Base-by-base conservation (phyloP, 2,329 filamentous ascomycete species). In the Didymella segeticola region DNA sequence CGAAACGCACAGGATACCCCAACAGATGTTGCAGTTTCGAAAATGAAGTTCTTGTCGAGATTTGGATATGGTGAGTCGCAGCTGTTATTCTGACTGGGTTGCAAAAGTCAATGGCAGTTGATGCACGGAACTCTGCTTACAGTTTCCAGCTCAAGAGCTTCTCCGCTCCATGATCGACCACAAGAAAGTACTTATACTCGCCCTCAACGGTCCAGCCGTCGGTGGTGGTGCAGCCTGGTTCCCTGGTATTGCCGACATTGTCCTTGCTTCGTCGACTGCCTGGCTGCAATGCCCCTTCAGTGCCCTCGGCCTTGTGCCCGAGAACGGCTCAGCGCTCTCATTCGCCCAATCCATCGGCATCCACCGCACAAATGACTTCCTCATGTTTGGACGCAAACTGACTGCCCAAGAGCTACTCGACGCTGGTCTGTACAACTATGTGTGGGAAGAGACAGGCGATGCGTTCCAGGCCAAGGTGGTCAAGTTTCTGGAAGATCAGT, bases 151-250 rank as follows among this genome's bases (percentile, higher is more conserved):
- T 4, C 57, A 34, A 14, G 71, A 77, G 63, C 65, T 81, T 43
- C 70, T 80, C 45, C 76, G 77, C 43, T 74, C 72, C 22, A 76
- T 81, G 57, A 80, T 81, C 60, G 78, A 81, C 63, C 80, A 82
- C 67, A 71, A 67, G 7, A 82, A 82, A 67, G 79, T 82, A 14
- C 75, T 82, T 41, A 74, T 82, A 30, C 73, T 82, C 3, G 80
- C 79, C 0, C 69, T 82, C 22, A 82, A 82, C 64, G 80, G 80
- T 10, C 79, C 79, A 0, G 80, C 70, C 7, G 79, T 82, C 11
- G 80, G 80, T 15, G 80, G 77, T 17, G 80, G 80, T 10, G 80
- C 79, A 17, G 79, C 79, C 8, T 82, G 80, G 51, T 82, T 82
- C 53, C 68, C 69, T 0, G 80, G 80, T 3, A 69, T 80, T 27